phyloP scores from a whole-genome alignment of 1,284 basidiomycete species.

The Irpex rosettiformis region DNA sequence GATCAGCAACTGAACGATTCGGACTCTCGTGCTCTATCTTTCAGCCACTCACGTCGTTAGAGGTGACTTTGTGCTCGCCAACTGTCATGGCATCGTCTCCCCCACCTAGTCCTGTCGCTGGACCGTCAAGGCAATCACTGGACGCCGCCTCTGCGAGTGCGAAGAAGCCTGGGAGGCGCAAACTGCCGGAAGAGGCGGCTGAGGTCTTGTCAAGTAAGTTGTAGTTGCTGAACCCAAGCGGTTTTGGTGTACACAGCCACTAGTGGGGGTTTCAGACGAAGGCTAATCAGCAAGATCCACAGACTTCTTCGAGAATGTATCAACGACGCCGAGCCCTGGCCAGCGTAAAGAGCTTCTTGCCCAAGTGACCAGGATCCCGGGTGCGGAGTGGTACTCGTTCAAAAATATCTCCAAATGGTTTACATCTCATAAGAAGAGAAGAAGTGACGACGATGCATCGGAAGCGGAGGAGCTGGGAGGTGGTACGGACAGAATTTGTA shows the following conservation, averaged over 20 bases:
- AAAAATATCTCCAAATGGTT: not conserved
- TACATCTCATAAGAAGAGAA: not conserved
- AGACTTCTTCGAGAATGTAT: not conserved
- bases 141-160: not conserved
- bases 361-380: slow-evolving; percentile 3
- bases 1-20: not conserved
- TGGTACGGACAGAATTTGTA: not conserved
- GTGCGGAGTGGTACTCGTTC: slow-evolving; percentile 6
- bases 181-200: not conserved
- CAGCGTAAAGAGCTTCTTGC: not conserved
- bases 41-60: not conserved
- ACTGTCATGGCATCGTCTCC: not conserved
- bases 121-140: not conserved
- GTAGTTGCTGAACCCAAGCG: not conserved
- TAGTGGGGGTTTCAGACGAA: not conserved
- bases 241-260: not conserved
- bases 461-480: not conserved
- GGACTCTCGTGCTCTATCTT: not conserved
- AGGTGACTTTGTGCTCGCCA: no score
- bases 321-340: not conserved
- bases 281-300: not conserved
- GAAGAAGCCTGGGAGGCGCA: not conserved
- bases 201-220: not conserved
- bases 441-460: not conserved
- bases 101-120: not conserved